Base-by-base conservation (phyloP, 2,329 filamentous ascomycete genomes). In the Dactylellina leptospora region DNA sequence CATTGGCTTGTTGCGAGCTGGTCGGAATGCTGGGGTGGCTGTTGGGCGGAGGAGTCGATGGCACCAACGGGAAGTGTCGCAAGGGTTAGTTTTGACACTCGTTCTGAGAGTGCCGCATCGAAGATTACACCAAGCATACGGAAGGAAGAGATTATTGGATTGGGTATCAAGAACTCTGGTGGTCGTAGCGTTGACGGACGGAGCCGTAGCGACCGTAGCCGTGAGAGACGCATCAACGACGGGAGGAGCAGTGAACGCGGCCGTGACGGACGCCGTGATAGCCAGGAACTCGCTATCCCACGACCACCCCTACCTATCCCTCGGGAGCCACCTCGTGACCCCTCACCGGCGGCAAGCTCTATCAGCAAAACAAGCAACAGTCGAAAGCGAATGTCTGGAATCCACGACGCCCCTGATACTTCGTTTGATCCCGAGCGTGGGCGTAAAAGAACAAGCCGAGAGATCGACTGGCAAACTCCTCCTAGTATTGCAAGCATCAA, bases 1-100 rank as follows among this genome's bases (percentile, higher is more conserved):
- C 76, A 77, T 44, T 77, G 76, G 76, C 71, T 77, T 38, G 76
- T 77, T 25, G 73, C 73, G 45, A 75, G 74, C 45, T 77, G 75
- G 75, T 74, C 66, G 16, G 74, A 76, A 20, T 77, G 76, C 51
- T 77, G 75, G 75, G 74, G 61, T 13, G 76, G 76, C 1, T 77
- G 76, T 47, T 64, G 74, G 55, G 74, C 74, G 9, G 76, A 77
- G 36, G 75, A 77, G 25, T 36, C 59, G 38, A 56, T 60, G 33
- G 48, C 56, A 13, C 10, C 38, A 11, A 28, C 48, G 18, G 55
- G 61, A n/a, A 66, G 50, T 9, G 40, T 44, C 9, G 28, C 38
- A n/a, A 56, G 56, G 5, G 33, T 59, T 38, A 69, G 70, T 44
- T 56, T 63, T 13, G 70, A 64, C 40, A 63, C 61, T 10, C 27